Percentiles rank a stretch among this genome's conserved stretches.
Conservation (phyloP, 2,329 filamentous ascomycete species). For the Paecilomyces niveus region DNA sequence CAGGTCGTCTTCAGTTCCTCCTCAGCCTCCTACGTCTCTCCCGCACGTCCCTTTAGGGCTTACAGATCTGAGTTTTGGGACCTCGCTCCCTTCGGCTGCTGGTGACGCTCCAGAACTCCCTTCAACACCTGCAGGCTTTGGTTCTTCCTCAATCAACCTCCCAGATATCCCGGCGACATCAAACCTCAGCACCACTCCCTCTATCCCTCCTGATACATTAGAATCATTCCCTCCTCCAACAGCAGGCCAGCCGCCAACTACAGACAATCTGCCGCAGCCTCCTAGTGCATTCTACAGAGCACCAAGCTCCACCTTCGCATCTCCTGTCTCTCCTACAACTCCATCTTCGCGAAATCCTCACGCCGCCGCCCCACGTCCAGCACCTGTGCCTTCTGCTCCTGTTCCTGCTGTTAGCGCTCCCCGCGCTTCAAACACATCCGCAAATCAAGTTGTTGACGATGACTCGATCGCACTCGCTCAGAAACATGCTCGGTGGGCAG, state of each 20-base stretch:
- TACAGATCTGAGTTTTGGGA: not conserved
- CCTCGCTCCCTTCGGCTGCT: constrained; percentile 13
- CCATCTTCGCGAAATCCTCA: constrained; percentile 18
- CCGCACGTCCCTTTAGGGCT: constrained; percentile 16
- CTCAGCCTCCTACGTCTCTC: constrained; percentile 15
- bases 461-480: constrained; percentile 73
- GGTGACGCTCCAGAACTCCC: constrained; percentile 28
- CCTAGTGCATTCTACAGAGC: constrained; percentile 17
- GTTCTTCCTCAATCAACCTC: constrained; percentile 16
- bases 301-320: constrained; percentile 6
- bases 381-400: constrained; percentile 10
- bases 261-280: constrained; percentile 12
- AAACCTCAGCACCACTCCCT: constrained; percentile 9
- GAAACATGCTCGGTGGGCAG: constrained; percentile 95
- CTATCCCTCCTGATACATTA: constrained; percentile 22
- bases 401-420: constrained; percentile 8
- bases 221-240: constrained; percentile 37
- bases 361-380: constrained; percentile 10
- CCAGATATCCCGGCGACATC: constrained; percentile 23
- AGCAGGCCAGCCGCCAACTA: constrained; percentile 15
- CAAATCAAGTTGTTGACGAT: constrained; percentile 49
- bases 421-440: constrained; percentile 11
- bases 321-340: constrained; percentile 18
- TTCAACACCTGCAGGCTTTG: constrained; percentile 30
- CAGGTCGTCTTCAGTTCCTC: constrained; percentile 34